Percentiles rank a stretch among this genome's conserved stretches.
Conservation (phyloP, 2,329 filamentous ascomycete species). For the Botrytis medusae region DNA sequence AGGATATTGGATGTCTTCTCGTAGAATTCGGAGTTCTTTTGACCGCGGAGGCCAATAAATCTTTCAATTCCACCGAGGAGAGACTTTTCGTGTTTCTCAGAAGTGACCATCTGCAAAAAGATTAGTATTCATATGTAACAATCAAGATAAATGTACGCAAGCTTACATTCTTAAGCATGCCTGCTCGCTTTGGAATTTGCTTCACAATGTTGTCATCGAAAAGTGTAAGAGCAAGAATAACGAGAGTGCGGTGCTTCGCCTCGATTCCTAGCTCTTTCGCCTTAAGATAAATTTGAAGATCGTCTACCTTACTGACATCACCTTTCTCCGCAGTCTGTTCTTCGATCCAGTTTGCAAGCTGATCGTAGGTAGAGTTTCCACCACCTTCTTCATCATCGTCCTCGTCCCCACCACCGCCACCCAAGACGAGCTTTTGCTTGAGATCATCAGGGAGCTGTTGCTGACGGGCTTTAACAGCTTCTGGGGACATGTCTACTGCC, state of each 20-base stretch:
- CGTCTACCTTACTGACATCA: conserved; percentile 75
- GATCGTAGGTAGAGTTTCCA: conserved; percentile 78
- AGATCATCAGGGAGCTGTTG: conserved; percentile 92
- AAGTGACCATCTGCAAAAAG: conserved; percentile 66
- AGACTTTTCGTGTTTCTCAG: conserved; percentile 92
- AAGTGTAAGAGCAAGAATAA: conserved; percentile 88
- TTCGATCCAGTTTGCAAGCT: conserved; percentile 90
- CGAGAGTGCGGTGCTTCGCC: conserved; percentile 86
- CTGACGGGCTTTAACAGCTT: conserved; percentile 91
- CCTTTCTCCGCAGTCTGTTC: conserved; percentile 69
- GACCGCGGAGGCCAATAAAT: conserved; percentile 70
- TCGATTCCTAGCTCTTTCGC: conserved; percentile 95
- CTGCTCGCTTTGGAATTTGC: conserved; percentile 80
- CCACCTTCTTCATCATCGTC: conserved; percentile 78
- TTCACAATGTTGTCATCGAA: conserved; percentile 88
- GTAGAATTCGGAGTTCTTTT: conserved; percentile 77
- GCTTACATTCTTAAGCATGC: conserved; percentile 82
- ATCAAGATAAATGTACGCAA: not conserved
- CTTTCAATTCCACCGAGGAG: conserved; percentile 94
- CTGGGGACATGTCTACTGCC: conserved; percentile 95
- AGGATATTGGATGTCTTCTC: conserved; percentile 80
- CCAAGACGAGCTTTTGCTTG: conserved; percentile 85
- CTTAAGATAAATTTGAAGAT: conserved; percentile 92
- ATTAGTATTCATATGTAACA: not conserved
- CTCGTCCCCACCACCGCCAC: conserved; percentile 71